Evolutionary conservation across 805 yeast species (phyloP).

Genomic region (Debaryomyces hansenii): DNA sequence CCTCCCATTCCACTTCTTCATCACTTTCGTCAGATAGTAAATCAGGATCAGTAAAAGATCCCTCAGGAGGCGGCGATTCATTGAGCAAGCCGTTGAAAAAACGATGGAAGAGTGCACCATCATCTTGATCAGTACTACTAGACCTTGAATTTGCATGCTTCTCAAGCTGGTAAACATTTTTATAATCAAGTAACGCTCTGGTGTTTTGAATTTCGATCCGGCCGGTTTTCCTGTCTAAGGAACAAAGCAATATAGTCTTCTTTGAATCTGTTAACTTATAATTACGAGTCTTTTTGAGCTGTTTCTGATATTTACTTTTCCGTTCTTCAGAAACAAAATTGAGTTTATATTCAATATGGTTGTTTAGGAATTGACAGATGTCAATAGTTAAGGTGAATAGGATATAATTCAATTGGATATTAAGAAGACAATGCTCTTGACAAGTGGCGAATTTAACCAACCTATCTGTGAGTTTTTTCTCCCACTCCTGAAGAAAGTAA

Average conservation of each 20-base stretch:
- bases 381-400: constrained; percentile 35
- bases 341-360: constrained; percentile 9
- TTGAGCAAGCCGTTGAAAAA: not conserved
- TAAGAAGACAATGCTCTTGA: constrained; percentile 28
- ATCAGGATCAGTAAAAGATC: not conserved
- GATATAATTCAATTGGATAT: constrained; percentile 37
- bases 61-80: constrained; percentile 1
- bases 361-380: constrained; percentile 22
- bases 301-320: constrained; percentile 5
- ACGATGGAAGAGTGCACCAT: not conserved
- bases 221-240: constrained; percentile 38
- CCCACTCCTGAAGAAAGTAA: constrained; percentile 32
- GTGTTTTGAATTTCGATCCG: constrained; percentile 33
- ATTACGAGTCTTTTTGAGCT: constrained; percentile 4
- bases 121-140: not conserved
- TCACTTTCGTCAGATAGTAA: constrained; percentile 6
- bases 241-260: constrained; percentile 28
- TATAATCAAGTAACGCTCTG: constrained; percentile 24
- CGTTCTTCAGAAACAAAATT: constrained; percentile 1
- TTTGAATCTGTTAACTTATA: not conserved
- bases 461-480: constrained; percentile 22
- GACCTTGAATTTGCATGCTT: not conserved
- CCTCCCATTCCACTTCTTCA: constrained; percentile 5
- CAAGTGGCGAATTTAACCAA: constrained; percentile 24
- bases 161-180: constrained; percentile 9